Evolutionary conservation across 108 stramenopile species (phyloP), one percentile per base, ranked within the genome.

Genomic region (Cyclostephanos tholiformis): DNA sequence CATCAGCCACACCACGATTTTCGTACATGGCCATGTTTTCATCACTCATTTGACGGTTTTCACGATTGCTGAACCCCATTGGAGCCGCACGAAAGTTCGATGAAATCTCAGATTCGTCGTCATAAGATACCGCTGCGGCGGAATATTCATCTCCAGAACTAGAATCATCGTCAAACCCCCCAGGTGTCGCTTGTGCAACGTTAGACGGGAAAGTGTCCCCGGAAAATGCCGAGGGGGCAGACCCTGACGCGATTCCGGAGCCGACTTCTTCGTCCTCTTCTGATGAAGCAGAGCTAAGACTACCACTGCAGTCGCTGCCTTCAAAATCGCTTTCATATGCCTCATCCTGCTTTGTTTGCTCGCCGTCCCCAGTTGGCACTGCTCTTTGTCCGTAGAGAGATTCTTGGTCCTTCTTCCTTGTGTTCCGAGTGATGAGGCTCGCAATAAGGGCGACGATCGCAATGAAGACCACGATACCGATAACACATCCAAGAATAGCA

Each of bases 301-400:
- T 32, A 27, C 1, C 17, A 12, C 57, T 58, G 26, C 57, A 35
- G 11, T 23, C 38, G 48, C 74, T 75, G 30, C 65, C 58, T 43
- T 75, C 74, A 13, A 71, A 76, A 43, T 82, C 80, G 35, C 57
- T 58, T 32, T 58, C 57, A n/a, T 67, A 69, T 35, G 70, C 72
- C 46, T 75, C 70, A 48, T 75, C 75, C 6, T 65, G 62, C 29
- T 23, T 23, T 19, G 46, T 38, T 52, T 38, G 25, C 8, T 57
- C 69, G 23, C 57, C 51, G 17, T 11, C 17, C 7, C 70, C 69
- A 61, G 39, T 63, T n/a, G 65, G 74, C 35, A 76, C 63, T 22
- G 44, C 60, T 41, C 60, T 67, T 13, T 53, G 64, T 29, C 10
- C 10, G 27, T 75, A 63, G 64, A 69, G 46, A 20, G n/a, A 29